Base-by-base conservation (phyloP, 345 rosid species). In the Lumnitzera littorea region DNA sequence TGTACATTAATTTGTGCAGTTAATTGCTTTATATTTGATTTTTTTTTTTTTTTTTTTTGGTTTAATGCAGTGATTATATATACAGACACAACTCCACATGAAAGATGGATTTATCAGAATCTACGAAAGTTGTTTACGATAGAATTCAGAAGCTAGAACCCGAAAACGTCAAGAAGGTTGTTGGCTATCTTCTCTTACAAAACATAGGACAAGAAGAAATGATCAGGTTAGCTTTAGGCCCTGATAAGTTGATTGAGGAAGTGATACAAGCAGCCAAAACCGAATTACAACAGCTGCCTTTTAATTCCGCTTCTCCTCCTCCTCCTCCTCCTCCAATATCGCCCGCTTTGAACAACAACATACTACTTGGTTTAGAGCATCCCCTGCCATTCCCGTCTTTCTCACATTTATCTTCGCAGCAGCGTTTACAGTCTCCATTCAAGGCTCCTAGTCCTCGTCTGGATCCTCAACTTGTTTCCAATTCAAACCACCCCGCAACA, bases 71-170 rank as follows among this genome's bases (percentile, higher is more conserved):
- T 47, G 55, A 60, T 62, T 55, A 51, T 48, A 20, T 20, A 64
- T 46, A 61, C 56, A 46, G 54, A 51, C 15, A 24, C 41, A 54
- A 46, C 13, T 36, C 17, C 48, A 15, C 46, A 68, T 63, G 60
- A 46, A 57, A 62, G 61, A 80, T 85, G 87, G 85, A 82, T 46
- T 76, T 74, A 56, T 64, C 76, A 20, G 85, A 82, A 16, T 66
- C 72, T 25, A 74, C 82, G 10, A 71, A 63, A 43, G 57, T 76
- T 58, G 76, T 82, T 48, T 78, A 67, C 58, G 68, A 76, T 24
- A 74, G 79, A 61, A 74, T 84, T 58, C 70, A 71, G 68, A 72
- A 76, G 65, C 57, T 82, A 23, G 84, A 82, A 57, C 91, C 88
- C 0, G 88, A 82, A 15, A 72, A 72, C 52, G 77, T 62, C n/a